Evolutionary conservation across 352 stramenopile species (phyloP).

Genomic region (Globisporangium irregulare): DNA sequence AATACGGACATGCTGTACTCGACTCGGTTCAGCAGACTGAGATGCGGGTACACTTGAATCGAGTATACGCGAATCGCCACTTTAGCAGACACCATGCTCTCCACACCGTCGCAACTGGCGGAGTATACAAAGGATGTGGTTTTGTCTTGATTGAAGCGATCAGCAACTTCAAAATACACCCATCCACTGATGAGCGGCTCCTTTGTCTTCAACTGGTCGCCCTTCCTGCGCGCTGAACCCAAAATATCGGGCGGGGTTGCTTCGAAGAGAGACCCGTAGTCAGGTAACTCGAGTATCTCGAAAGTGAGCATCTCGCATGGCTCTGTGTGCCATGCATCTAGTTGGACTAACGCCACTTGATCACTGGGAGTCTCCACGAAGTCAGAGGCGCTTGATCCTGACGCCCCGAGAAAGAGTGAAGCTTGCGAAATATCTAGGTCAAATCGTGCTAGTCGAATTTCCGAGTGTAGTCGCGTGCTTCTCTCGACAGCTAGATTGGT

Average conservation of each 20-base stretch:
- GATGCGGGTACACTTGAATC: slow-evolving; percentile 18
- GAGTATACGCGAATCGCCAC: slow-evolving; percentile 9
- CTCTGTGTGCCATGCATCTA: slow-evolving; percentile 3
- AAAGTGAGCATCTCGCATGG: slow-evolving; percentile 7
- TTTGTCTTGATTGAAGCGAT: background rate
- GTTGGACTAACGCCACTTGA: slow-evolving; percentile 1
- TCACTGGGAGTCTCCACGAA: background rate
- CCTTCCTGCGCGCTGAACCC: background rate
- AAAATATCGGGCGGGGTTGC: background rate
- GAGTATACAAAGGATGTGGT: slow-evolving; percentile 18
- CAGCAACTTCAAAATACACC: slow-evolving; percentile 15
- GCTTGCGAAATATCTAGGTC: background rate
- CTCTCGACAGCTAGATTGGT: slow-evolving; percentile 2
- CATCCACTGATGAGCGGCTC: background rate
- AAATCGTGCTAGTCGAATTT: slow-evolving; percentile 19
- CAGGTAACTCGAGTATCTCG: slow-evolving; percentile 13
- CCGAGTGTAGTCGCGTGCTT: slow-evolving; percentile 9
- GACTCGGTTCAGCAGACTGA: slow-evolving; percentile 24
- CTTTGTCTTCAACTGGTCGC: background rate
- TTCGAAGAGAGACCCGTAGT: slow-evolving; percentile 12
- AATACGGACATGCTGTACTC: slow-evolving; percentile 20
- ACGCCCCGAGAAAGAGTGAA: slow-evolving; percentile 14
- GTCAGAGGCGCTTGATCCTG: slow-evolving; percentile 16
- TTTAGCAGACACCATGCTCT: background rate
- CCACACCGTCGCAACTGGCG: slow-evolving; percentile 6